phyloP scores from a whole-genome alignment of 2,329 filamentous ascomycete species.

The Penicillium sp. region DNA sequence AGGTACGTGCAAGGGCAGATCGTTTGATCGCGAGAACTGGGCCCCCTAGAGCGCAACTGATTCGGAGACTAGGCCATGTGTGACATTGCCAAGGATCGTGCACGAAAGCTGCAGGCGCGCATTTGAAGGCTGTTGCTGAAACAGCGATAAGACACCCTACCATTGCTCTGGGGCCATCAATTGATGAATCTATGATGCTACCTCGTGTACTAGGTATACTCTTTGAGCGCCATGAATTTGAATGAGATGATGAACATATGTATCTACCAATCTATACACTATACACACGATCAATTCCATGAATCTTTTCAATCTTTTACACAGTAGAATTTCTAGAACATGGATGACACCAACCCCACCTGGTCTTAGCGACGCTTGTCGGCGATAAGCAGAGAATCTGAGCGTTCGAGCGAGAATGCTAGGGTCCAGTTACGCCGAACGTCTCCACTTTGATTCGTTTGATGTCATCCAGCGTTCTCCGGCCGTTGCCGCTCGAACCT shows the following conservation, averaged over 20 bases:
- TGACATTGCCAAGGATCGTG: conserved; percentile 82
- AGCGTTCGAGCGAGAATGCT: neutral
- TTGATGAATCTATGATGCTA: neutral
- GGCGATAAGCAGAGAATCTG: neutral
- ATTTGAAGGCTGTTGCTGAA: conserved; percentile 10
- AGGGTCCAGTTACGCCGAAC: neutral
- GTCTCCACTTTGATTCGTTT: conserved; percentile 21
- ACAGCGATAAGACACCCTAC: neutral
- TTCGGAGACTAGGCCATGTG: conserved; percentile 74
- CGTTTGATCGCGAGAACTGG: neutral
- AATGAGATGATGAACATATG: neutral
- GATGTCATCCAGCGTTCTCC: conserved; percentile 32
- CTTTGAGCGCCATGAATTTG: neutral
- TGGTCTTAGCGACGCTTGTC: conserved; percentile 4
- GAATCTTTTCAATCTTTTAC: neutral
- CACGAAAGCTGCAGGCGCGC: conserved; percentile 58
- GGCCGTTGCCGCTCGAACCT: conserved; percentile 23
- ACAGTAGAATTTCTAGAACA: neutral
- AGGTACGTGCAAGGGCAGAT: conserved; percentile 54
- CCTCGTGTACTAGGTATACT: neutral
- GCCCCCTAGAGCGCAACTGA: neutral
- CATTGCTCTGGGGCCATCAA: neutral
- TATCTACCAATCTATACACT: neutral
- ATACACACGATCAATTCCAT: neutral
- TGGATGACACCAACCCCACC: neutral